Evolutionary conservation across 441 rosid genomes (phyloP).

Genomic region (Aquilaria agallochum): DNA sequence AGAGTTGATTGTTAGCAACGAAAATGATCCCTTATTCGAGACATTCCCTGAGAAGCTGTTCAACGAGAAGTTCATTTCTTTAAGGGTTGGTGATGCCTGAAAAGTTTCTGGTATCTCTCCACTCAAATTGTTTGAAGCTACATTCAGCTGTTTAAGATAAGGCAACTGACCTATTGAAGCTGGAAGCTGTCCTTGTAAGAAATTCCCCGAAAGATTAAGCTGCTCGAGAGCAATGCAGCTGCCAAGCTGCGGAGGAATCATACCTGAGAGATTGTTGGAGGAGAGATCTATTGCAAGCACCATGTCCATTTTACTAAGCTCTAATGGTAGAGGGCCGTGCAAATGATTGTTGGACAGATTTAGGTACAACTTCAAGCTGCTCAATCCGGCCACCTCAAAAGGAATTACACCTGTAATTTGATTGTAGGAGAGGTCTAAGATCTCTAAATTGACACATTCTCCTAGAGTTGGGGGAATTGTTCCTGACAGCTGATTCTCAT

Average conservation of each 20-base stretch:
- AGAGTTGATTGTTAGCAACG: constrained; percentile 36
- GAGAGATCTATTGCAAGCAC: constrained; percentile 58
- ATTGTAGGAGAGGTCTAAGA: constrained; percentile 73
- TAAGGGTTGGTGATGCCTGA: constrained; percentile 47
- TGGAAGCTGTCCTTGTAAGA: constrained; percentile 42
- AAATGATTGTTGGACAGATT: constrained; percentile 58
- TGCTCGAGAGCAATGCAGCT: constrained; percentile 62
- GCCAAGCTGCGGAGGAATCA: constrained; percentile 51
- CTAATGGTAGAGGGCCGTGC: constrained; percentile 43
- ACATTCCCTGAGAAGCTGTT: constrained; percentile 43
- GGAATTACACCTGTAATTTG: constrained; percentile 48
- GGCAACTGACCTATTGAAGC: constrained; percentile 50
- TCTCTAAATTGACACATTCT: constrained; percentile 67
- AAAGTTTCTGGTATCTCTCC: constrained; percentile 45
- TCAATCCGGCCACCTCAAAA: constrained; percentile 40
- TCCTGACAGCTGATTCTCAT: constrained; percentile 63
- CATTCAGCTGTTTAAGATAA: constrained; percentile 43
- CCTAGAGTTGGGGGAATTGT: constrained; percentile 64
- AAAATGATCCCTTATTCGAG: constrained; percentile 44
- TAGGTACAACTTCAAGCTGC: constrained; percentile 54
- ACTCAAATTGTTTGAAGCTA: constrained; percentile 40
- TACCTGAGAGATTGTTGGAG: constrained; percentile 44
- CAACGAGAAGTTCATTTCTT: constrained; percentile 51
- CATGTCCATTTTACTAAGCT: constrained; percentile 76
- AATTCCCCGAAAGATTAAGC: constrained; percentile 52